Conservation (phyloP, 139 green algal species). For the Volvox africanus region DNA sequence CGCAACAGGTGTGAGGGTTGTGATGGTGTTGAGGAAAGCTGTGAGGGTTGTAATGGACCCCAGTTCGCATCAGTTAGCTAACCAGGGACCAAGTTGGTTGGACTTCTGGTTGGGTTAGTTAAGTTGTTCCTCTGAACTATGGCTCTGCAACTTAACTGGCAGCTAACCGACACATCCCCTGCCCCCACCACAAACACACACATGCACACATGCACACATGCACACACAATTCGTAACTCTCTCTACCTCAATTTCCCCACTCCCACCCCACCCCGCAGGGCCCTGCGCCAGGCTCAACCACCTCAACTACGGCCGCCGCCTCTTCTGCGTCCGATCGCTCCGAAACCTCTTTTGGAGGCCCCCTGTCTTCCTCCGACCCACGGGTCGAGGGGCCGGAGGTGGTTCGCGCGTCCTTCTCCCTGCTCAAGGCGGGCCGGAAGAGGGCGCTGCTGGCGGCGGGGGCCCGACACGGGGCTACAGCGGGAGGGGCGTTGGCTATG, state of each 20-base stretch:
- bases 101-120: too few species aligned
- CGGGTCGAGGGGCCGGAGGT: conserved; percentile 43
- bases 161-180: too few species aligned
- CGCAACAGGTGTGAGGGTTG: conserved; percentile 12
- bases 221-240: too few species aligned
- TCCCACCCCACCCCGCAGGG: not conserved
- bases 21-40: too few species aligned
- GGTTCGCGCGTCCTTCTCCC: conserved; percentile 76
- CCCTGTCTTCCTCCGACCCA: not conserved
- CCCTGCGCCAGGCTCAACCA: not conserved
- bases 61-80: too few species aligned
- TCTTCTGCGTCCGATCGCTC: not conserved
- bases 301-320: not conserved
- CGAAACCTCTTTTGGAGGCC: too few species aligned
- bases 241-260: too few species aligned
- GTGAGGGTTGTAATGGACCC: too few species aligned
- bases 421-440: conserved; percentile 70
- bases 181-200: not conserved
- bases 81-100: too few species aligned
- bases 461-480: not conserved
- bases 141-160: too few species aligned
- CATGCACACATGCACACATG: too few species aligned
- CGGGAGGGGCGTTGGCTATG: conserved; percentile 24
- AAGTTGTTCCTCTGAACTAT: too few species aligned
- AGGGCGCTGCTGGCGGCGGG: conserved; percentile 43